Evolutionary conservation across 495 filamentous ascomycete genomes (phyloP).

Genomic region (Terfezia claveryi): DNA sequence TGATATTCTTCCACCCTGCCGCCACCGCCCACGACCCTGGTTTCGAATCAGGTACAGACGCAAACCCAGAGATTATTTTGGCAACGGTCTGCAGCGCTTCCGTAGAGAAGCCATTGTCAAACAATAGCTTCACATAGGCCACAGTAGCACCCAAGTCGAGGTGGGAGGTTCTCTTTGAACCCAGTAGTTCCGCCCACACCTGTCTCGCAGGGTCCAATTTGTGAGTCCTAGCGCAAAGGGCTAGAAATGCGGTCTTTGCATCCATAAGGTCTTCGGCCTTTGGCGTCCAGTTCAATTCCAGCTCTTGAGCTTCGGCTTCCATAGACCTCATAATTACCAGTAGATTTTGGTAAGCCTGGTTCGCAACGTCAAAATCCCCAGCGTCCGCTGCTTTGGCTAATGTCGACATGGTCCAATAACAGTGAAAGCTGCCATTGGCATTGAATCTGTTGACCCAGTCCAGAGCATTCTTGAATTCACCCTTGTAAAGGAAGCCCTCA

Average conservation of each 20-base stretch:
- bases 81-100: conserved; percentile 30
- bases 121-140: conserved; percentile 62
- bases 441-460: conserved; percentile 35
- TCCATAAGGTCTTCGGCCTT: background rate
- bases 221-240: conserved; percentile 58
- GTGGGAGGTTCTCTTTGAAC: conserved; percentile 49
- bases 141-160: conserved; percentile 33
- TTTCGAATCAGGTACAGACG: conserved; percentile 23
- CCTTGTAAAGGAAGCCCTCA: conserved; percentile 39
- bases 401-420: conserved; percentile 28
- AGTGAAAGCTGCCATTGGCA: conserved; percentile 9
- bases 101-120: conserved; percentile 51
- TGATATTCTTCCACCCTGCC: conserved; percentile 36
- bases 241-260: conserved; percentile 64
- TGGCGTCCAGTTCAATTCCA: background rate
- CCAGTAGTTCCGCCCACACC: conserved; percentile 23
- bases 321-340: background rate
- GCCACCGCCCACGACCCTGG: conserved; percentile 35
- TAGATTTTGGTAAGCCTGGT: conserved; percentile 6
- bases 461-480: conserved; percentile 44
- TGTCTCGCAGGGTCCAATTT: conserved; percentile 48
- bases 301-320: background rate
- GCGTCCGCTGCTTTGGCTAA: conserved; percentile 45
- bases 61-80: conserved; percentile 54
- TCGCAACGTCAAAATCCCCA: conserved; percentile 45